Evolutionary conservation across 2,329 filamentous ascomycete genomes (phyloP), one percentile per base, ranked within the genome.

Genomic region (Byssothecium circinans): DNA sequence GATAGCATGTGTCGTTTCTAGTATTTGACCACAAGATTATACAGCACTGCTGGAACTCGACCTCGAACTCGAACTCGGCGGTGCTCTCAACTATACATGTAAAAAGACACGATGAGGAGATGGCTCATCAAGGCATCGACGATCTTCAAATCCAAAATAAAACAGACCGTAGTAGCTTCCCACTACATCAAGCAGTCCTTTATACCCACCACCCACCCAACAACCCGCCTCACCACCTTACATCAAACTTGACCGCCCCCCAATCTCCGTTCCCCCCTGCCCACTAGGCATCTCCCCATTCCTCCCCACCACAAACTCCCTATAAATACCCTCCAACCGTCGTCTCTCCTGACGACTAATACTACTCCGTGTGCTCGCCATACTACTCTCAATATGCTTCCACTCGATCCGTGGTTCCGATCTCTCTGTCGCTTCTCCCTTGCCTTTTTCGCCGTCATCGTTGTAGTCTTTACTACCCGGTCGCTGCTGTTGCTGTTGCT

Each of bases 281-380:
- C 94, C 94, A 71, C 88, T 92, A 50, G 86, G 89, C 89, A 99
- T 91, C 76, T 97, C 91, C 7, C 94, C 94, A 70, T 91, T 96
- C 58, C 94, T 81, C 0, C 91, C 91, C 3, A 89, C 88, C 0
- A 96, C 86, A 76, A 99, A 99, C 74, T 99, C 94, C 14, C 81
- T 78, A 68, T 99, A 99, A 52, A 99, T 96, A 33, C 82, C 82
- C 61, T 83, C 80, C 56, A 99, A 72, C 50, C 92, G 78, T 52
- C 75, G 78, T 61, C 85, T 81, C 74, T 99, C 94, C 50, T 90
- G 82, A 2, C 78, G 76, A 65, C 87, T 89, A 58, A 97, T 95
- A 69, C 89, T 95, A 18, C 89, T 83, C 56, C 91, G 79, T 4
- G 92, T 96, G 40, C 76, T 86, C 18, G 81, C 81, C 47, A 99